These are phyloP conservation scores for Orychophragmus violaceus DNA, from an alignment of 345 rosid species.

Conservation along the genomic window DNA sequence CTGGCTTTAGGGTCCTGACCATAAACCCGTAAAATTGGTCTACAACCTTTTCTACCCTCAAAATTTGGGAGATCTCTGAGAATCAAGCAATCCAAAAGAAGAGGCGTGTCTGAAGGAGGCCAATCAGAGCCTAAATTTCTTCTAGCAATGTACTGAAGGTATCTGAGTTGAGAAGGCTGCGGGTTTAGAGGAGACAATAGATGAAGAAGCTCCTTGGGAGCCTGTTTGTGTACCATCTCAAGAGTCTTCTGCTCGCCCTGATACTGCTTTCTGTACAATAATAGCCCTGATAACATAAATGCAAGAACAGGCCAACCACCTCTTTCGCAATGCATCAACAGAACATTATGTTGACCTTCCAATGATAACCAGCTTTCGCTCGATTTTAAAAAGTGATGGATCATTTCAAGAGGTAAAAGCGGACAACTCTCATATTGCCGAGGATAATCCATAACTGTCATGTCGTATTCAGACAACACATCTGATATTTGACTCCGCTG, in stretches of 20 bases:
- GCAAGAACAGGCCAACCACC: constrained; percentile 99
- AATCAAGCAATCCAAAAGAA: constrained; percentile 79
- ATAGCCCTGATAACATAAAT: constrained; percentile 91
- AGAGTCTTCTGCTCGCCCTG: constrained; percentile 94
- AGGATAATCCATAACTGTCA: constrained; percentile 99
- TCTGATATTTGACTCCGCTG: constrained; percentile 86
- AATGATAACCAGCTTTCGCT: constrained; percentile 94
- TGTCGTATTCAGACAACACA: constrained; percentile 76
- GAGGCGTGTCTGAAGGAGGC: constrained; percentile 94
- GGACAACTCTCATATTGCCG: constrained; percentile 88
- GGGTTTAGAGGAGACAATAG: constrained; percentile 78
- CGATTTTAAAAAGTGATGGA: constrained; percentile 82
- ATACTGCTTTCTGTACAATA: constrained; percentile 76
- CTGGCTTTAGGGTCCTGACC: constrained; percentile 79
- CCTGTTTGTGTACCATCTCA: constrained; percentile 97
- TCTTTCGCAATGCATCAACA: constrained; percentile 93
- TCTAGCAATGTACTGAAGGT: constrained; percentile 95
- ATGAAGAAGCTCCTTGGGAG: constrained; percentile 88
- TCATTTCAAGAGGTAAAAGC: constrained; percentile 84
- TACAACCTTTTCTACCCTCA: constrained; percentile 70
- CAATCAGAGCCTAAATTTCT: constrained; percentile 81
- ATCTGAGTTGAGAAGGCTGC: constrained; percentile 91
- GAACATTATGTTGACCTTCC: constrained; percentile 91
- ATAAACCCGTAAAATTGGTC: constrained; percentile 79
- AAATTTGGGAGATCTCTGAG: constrained; percentile 71